Base-by-base conservation (phyloP, 164 flowering plant genomes). In the Malania oleifera region DNA sequence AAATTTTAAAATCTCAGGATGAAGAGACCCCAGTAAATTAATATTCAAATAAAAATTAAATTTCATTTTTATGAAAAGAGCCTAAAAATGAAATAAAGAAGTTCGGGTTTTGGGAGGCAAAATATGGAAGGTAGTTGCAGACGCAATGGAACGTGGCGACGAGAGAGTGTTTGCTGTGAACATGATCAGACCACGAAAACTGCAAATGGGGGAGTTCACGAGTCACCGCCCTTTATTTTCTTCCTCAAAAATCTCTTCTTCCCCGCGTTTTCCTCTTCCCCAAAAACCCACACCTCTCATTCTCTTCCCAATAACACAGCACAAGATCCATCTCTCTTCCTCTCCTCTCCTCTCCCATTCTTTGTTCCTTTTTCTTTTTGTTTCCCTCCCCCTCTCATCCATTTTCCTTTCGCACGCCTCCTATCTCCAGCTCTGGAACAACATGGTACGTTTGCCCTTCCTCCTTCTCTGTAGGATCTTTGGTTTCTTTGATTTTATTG, bases 201-300 rank as follows among this genome's bases (percentile, higher is more conserved):
- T n/a, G 20, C 43, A 7, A n/a, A 27, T 40, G 53, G 59, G 11
- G 11, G 43, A 55, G 38, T 47, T 66, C 27, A 35, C 52, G 34
- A 34, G 11, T 12, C 38, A 34, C 7, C 7, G 25, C 65, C 72
- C 48, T 40, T 1, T 53, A 59, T 46, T 70, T 72, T 59, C 29
- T 55, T 62, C 80, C 71, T 31, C 29, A 53, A 76, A 60, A 31
- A 37, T 71, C 69, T 73, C 72, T 66, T 60, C 50, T 58, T 61
- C 45, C 63, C 75, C 75, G 56, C 54, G 44, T 44, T 63, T 38
- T 29, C 57, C 72, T 72, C 62, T 52, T 17, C 46, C 62, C 49
- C 38, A 46, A 63, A 67, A 56, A 50, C 41, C 61, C 48, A 56
- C 58, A 37, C 57, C 66, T 54, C 24, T 50, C 58, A 50, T 56